Conservation (phyloP, 1,284 basidiomycete species). For the Apiotrichum sp. region DNA sequence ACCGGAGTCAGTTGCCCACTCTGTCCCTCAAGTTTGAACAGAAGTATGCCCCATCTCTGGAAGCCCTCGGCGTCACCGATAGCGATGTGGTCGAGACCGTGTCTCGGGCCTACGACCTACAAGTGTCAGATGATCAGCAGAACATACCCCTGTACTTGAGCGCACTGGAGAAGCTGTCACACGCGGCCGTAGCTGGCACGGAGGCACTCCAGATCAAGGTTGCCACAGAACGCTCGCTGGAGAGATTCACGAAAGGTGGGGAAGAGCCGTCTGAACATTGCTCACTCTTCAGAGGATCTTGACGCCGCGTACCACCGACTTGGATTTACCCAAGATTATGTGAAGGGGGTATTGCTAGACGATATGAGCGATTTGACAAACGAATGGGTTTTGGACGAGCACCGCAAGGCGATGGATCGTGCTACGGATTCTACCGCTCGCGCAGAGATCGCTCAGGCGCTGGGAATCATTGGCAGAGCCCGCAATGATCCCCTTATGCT, state of each 20-base stretch:
- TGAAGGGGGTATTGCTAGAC: conserved; percentile 20
- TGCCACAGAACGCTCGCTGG: conserved; percentile 33
- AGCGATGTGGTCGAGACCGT: conserved; percentile 26
- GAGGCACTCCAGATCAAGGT: conserved; percentile 30
- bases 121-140: conserved; percentile 23
- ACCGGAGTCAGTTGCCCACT: conserved; percentile 6
- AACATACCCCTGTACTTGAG: conserved; percentile 22
- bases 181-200: conserved; percentile 14
- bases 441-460: conserved; percentile 19
- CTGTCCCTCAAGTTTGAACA: conserved; percentile 5
- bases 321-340: conserved; percentile 24
- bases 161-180: conserved; percentile 30
- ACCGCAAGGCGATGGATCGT: conserved; percentile 25
- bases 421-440: conserved; percentile 16
- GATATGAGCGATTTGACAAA: conserved; percentile 28
- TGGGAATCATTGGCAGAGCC: conserved; percentile 30
- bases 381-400: conserved; percentile 28
- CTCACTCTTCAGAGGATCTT: conserved; percentile 34
- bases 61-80: conserved; percentile 24
- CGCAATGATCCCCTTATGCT: conserved; percentile 23
- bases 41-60: conserved; percentile 4
- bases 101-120: conserved; percentile 31
- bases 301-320: conserved; percentile 29
- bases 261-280: not conserved
- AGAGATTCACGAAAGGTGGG: conserved; percentile 29